Conservation (phyloP, 2,329 filamentous ascomycete genomes). For the Coleophoma crateriformis region DNA sequence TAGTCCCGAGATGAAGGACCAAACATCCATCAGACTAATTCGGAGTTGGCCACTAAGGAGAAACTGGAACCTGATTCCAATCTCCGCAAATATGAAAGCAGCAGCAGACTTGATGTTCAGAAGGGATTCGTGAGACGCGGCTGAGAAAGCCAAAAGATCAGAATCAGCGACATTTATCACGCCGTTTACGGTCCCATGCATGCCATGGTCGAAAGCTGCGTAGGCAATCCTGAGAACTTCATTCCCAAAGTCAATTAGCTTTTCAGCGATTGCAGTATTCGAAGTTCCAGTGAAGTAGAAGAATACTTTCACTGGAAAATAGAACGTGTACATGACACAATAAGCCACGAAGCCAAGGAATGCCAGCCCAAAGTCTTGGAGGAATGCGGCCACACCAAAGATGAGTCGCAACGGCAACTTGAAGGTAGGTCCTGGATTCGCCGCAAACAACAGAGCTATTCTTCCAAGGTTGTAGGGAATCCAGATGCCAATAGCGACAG, state of each 20-base stretch:
- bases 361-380: constrained; percentile 71
- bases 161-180: constrained; percentile 38
- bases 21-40: constrained; percentile 13
- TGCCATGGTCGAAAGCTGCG: constrained; percentile 30
- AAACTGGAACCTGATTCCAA: constrained; percentile 35
- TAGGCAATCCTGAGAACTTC: constrained; percentile 17
- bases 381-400: constrained; percentile 68
- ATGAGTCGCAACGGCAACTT: constrained; percentile 67
- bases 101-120: constrained; percentile 52
- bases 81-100: constrained; percentile 30
- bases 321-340: constrained; percentile 14
- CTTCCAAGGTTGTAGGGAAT: constrained; percentile 90
- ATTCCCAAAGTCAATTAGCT: background rate
- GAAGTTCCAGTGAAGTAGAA: constrained; percentile 3
- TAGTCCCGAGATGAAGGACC: constrained; percentile 1
- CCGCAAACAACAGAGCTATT: constrained; percentile 71
- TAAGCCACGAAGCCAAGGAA: constrained; percentile 49
- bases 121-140: constrained; percentile 67
- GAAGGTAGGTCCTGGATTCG: constrained; percentile 66
- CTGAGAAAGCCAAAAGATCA: constrained; percentile 72
- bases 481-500: constrained; percentile 80
- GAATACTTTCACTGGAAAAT: constrained; percentile 10
- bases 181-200: constrained; percentile 43
- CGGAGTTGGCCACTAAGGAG: constrained; percentile 38
- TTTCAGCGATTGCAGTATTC: constrained; percentile 1